Conservation (phyloP, 345 rosid genomes). For the Eucalyptus cloeziana region DNA sequence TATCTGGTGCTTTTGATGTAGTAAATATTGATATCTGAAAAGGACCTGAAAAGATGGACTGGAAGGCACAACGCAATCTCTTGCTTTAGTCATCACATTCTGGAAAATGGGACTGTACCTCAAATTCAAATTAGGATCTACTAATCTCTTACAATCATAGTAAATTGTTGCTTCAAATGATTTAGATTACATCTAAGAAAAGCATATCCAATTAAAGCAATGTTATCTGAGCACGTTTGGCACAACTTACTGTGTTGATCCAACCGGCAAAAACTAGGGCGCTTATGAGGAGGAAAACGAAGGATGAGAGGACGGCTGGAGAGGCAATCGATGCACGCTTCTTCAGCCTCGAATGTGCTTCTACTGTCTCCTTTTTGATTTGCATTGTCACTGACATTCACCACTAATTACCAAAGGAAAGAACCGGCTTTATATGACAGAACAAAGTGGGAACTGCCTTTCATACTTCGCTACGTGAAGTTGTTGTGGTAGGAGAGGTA, state of each 20-base stretch:
- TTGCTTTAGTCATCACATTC: neutral
- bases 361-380: neutral
- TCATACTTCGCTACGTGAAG: neutral
- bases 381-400: neutral
- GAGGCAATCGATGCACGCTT: neutral
- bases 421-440: neutral
- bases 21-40: neutral
- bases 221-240: neutral
- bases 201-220: neutral
- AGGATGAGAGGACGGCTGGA: neutral
- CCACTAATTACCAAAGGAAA: neutral
- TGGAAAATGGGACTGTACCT: neutral
- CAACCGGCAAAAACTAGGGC: constrained; percentile 1
- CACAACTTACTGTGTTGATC: neutral
- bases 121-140: neutral
- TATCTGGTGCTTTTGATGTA: neutral
- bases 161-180: neutral
- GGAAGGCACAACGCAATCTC: neutral
- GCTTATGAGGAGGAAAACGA: constrained; percentile 9
- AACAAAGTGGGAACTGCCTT: neutral
- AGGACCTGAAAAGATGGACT: neutral
- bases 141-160: neutral
- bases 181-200: neutral
- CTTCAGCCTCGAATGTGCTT: neutral
- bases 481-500: neutral